Conservation (phyloP, 2,329 filamentous ascomycete species). For the Monosporascus sp. region DNA sequence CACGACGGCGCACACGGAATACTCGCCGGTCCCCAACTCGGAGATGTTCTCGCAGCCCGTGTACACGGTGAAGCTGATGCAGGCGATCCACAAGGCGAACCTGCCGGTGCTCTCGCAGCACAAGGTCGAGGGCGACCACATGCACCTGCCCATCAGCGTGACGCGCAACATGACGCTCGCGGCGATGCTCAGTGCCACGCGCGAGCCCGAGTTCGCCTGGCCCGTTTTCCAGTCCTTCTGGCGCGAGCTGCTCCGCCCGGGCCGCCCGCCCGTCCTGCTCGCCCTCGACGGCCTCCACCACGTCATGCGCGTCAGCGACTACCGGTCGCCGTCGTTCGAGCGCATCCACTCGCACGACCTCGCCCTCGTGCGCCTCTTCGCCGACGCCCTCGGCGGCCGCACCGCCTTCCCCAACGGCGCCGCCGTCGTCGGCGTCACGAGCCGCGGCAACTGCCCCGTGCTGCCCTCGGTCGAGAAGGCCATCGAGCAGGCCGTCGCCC, state of each 20-base stretch:
- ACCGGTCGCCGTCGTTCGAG: slow-evolving; percentile 65
- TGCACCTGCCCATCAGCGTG: slow-evolving; percentile 55
- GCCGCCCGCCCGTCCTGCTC: slow-evolving; percentile 57
- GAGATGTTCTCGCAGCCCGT: slow-evolving; percentile 71
- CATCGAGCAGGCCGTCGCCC: slow-evolving; percentile 51
- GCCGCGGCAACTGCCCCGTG: slow-evolving; percentile 62
- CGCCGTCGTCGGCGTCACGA: slow-evolving; percentile 69
- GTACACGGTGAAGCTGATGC: slow-evolving; percentile 70
- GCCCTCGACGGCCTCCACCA: slow-evolving; percentile 74
- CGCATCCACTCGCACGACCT: slow-evolving; percentile 84
- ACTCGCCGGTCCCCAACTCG: slow-evolving; percentile 61
- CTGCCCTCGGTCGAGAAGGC: slow-evolving; percentile 64
- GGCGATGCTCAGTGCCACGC: slow-evolving; percentile 64
- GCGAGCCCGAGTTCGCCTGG: slow-evolving; percentile 75
- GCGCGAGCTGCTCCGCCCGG: slow-evolving; percentile 62
- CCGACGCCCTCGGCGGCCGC: slow-evolving; percentile 63
- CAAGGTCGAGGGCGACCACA: slow-evolving; percentile 44
- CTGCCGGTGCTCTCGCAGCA: slow-evolving; percentile 52
- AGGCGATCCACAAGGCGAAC: slow-evolving; percentile 70
- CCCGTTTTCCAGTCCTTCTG: slow-evolving; percentile 75
- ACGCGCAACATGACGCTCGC: slow-evolving; percentile 57
- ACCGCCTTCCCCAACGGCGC: slow-evolving; percentile 65
- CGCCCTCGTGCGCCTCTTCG: slow-evolving; percentile 67
- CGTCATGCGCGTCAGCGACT: slow-evolving; percentile 73
- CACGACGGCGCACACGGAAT: slow-evolving; percentile 74